These are phyloP conservation scores for Xylariomycetidae sp. DNA, from an alignment of 2,329 filamentous ascomycete species.

Conservation along the genomic window DNA sequence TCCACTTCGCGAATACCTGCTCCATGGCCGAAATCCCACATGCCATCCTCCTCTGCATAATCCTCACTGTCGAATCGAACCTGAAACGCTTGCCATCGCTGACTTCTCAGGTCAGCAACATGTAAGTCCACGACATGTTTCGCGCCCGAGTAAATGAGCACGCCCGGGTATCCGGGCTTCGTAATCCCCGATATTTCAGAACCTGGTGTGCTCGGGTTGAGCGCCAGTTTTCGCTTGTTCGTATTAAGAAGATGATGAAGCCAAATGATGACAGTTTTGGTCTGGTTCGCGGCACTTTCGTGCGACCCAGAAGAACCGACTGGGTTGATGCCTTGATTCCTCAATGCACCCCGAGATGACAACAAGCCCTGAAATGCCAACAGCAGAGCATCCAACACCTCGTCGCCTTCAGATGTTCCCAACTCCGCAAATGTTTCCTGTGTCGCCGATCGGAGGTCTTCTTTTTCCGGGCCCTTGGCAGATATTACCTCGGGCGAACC, in stretches of 20 bases:
- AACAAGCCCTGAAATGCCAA: slow-evolving; percentile 13
- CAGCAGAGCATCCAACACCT: slow-evolving; percentile 15
- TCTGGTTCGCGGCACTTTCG: neutral
- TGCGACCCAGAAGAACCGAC: too few species aligned
- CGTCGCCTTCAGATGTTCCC: slow-evolving; percentile 6
- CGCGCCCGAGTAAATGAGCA: slow-evolving; percentile 14
- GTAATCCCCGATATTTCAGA: slow-evolving; percentile 11
- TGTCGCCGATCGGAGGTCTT: slow-evolving; percentile 13
- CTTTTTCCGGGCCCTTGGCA: slow-evolving; percentile 10
- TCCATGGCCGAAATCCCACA: slow-evolving; percentile 14
- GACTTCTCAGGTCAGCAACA: slow-evolving; percentile 11
- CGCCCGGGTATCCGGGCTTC: slow-evolving; percentile 18
- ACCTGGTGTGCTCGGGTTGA: slow-evolving; percentile 9
- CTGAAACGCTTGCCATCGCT: slow-evolving; percentile 19
- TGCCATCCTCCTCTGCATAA: neutral
- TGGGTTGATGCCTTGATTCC: neutral
- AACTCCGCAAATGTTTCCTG: slow-evolving; percentile 8
- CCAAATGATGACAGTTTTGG: slow-evolving; percentile 17
- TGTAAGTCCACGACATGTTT: slow-evolving; percentile 10
- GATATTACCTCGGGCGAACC: slow-evolving; percentile 14
- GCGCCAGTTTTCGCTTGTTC: slow-evolving; percentile 17
- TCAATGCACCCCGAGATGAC: neutral
- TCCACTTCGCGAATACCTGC: slow-evolving; percentile 13
- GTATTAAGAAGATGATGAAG: slow-evolving; percentile 20
- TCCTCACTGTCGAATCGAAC: slow-evolving; percentile 15